Evolutionary conservation across 2,329 filamentous ascomycete genomes (phyloP).

Genomic region (Fusarium sp.): DNA sequence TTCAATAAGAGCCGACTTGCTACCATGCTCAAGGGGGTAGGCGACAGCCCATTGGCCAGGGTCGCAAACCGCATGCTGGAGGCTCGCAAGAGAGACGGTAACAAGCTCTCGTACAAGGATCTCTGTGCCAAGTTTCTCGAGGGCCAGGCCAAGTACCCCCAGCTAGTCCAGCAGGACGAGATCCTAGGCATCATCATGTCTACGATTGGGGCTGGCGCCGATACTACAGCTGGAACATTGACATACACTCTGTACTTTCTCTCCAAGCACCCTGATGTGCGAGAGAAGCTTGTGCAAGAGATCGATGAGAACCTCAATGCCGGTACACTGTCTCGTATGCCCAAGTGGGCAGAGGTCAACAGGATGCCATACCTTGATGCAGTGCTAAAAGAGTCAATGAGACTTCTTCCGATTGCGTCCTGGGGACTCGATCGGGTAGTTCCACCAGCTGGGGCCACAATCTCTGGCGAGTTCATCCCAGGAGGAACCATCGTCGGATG

Average conservation of each 20-base stretch:
- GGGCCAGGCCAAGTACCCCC: neutral
- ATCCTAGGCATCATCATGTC: neutral
- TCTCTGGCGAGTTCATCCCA: neutral
- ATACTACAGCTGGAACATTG: neutral
- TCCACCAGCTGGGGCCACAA: neutral
- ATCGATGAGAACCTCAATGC: neutral
- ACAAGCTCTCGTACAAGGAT: neutral
- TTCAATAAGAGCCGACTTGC: neutral
- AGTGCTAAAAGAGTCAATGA: neutral
- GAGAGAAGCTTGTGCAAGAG: neutral
- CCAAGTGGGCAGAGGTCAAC: neutral
- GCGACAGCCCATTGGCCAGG: neutral
- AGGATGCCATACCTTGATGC: neutral
- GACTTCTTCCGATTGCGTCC: neutral
- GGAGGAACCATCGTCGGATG: neutral
- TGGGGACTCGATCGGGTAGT: neutral
- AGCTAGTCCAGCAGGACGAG: neutral
- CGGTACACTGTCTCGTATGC: neutral
- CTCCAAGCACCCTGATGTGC: neutral
- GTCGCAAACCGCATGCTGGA: neutral
- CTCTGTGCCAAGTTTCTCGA: neutral
- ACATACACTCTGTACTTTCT: neutral
- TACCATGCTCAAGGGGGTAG: neutral
- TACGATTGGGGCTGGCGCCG: neutral
- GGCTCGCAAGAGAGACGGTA: neutral